Conservation (phyloP, 2,329 filamentous ascomycete species). For the Dactylellina sp. region DNA sequence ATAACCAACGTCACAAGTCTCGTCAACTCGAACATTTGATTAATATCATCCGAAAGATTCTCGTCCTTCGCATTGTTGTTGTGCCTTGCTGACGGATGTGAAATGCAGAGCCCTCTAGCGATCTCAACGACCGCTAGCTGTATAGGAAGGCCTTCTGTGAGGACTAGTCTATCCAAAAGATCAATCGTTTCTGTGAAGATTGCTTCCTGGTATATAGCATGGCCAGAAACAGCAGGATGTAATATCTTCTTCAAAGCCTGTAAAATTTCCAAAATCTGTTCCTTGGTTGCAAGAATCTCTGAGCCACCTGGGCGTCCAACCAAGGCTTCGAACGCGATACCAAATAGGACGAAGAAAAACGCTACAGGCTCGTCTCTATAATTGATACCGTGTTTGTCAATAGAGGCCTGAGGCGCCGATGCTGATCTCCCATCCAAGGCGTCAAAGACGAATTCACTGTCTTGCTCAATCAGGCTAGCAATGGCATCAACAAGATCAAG, state of each 20-base stretch:
- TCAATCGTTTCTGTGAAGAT: constrained; percentile 99
- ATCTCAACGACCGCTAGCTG: constrained; percentile 95
- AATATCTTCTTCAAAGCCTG: constrained; percentile 94
- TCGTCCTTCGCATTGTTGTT: constrained; percentile 75
- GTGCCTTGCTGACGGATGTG: constrained; percentile 87
- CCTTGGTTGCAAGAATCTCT: constrained; percentile 76
- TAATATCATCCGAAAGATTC: constrained; percentile 93
- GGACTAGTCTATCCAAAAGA: constrained; percentile 86
- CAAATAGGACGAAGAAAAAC: constrained; percentile 98
- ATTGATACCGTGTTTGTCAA: constrained; percentile 79
- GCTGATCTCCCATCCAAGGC: constrained; percentile 86
- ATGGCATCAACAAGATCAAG: constrained; percentile 96
- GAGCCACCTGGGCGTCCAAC: constrained; percentile 78
- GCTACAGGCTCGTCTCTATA: constrained; percentile 97
- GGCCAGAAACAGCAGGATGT: constrained; percentile 91
- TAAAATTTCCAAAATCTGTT: constrained; percentile 87
- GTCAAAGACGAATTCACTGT: constrained; percentile 97
- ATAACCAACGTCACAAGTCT: constrained; percentile 95
- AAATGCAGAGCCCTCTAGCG: constrained; percentile 86
- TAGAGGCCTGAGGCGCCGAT: constrained; percentile 61
- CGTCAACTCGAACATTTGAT: constrained; percentile 96
- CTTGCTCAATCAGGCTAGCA: constrained; percentile 94
- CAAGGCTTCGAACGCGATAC: constrained; percentile 93
- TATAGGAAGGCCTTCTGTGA: constrained; percentile 89
- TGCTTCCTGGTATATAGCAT: constrained; percentile 94